These are phyloP conservation scores for Pseudohalonectria lignicola DNA, from an alignment of 2,329 filamentous ascomycete genomes.

Conservation along the genomic window DNA sequence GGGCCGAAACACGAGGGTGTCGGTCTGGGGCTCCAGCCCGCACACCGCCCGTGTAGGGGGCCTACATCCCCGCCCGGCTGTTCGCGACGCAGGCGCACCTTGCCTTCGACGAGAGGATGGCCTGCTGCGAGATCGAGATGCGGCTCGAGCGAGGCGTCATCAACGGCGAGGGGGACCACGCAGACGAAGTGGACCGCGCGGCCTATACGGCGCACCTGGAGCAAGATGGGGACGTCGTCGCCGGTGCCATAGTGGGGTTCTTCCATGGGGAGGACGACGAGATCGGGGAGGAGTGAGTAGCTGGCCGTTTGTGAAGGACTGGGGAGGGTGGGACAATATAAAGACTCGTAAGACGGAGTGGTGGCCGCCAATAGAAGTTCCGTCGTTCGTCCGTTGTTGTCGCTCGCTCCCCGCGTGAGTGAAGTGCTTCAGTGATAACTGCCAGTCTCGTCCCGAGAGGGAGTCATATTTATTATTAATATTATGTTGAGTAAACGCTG, in stretches of 20 bases:
- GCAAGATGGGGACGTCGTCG: conserved; percentile 62
- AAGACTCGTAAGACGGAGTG: too few relatives aligned
- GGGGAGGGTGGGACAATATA: neutral
- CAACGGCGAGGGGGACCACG: conserved; percentile 50
- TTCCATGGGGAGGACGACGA: conserved; percentile 36
- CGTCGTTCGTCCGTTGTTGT: neutral
- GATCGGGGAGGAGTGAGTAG: neutral
- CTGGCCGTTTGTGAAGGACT: neutral
- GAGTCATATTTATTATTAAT: neutral
- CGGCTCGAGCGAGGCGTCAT: conserved; percentile 49
- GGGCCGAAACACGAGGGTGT: conserved; percentile 25
- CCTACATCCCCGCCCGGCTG: conserved; percentile 54
- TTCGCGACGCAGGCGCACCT: conserved; percentile 73
- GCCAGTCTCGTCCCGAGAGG: neutral
- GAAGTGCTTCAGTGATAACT: too few relatives aligned
- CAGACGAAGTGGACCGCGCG: conserved; percentile 36
- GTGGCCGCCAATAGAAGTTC: neutral
- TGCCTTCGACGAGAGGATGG: conserved; percentile 62
- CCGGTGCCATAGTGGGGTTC: conserved; percentile 52
- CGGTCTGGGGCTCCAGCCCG: conserved; percentile 51
- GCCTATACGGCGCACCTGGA: conserved; percentile 47
- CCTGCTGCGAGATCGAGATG: conserved; percentile 49
- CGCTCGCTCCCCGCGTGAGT: neutral
- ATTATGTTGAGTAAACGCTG: too few relatives aligned
- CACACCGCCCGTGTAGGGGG: conserved; percentile 61